Base-by-base conservation (phyloP, 768 basidiomycete genomes). In the Lentinula detonsa region DNA sequence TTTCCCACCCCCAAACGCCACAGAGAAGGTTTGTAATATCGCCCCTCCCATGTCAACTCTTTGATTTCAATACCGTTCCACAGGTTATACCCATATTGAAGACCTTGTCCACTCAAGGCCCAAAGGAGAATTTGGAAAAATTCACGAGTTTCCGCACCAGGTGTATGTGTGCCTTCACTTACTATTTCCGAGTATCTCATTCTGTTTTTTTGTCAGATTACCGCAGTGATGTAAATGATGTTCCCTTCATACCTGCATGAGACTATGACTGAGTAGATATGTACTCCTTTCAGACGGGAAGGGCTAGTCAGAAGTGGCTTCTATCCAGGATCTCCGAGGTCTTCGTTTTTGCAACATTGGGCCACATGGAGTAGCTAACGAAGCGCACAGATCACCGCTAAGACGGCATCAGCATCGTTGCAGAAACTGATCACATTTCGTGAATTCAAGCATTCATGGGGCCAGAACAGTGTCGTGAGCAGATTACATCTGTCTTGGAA, bases 401-500 rank as follows among this genome's bases (percentile, higher is more conserved):
- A 86, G 65, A 83, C 76, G 61, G 90, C 86, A 13, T 80, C 85
- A 4, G 70, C 83, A 45, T 76, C 78, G 35, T 73, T 93, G 53
- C 81, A 75, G 49, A 67, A 80, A 50, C 65, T 71, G 15, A 90
- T 96, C 66, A 80, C 81, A 5, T 72, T 93, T 61, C 74, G 78
- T 28, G 92, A 93, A 71, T 93, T 94, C 66, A 60, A 75, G 53
- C 93, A 95, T 70, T 74, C 84, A 2, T 95, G 93, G 94, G 87
- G 87, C 9, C 95, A 97, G 78, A 87, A 90, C 72, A 82, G 83
- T 56, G 85, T 92, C 63, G 86, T 89, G 62, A 85, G 70, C 39
- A 46, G 43, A 33, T 21, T 59, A 48, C 21, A 23, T 33, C 37
- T 56, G 6, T 50, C 33, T n/a, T 58, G 31, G 45, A 28, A 16